These are phyloP conservation scores for Verticillium nonalfalfae DNA, from an alignment of 2,329 filamentous ascomycete genomes.

Conservation along the genomic window DNA sequence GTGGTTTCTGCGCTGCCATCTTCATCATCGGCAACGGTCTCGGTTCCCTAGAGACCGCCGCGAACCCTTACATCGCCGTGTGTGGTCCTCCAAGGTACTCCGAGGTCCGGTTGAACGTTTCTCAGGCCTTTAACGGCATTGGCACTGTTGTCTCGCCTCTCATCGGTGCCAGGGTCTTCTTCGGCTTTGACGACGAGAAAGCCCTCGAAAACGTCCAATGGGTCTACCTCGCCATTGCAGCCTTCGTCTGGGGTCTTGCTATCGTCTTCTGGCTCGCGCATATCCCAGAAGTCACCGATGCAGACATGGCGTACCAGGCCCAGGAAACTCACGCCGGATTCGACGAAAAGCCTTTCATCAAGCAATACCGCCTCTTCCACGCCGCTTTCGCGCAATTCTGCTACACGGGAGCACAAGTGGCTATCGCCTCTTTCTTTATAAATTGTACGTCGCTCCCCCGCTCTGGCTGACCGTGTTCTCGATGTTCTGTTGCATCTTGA, in stretches of 20 bases:
- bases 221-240: slow-evolving; percentile 67
- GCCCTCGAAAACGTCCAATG: slow-evolving; percentile 65
- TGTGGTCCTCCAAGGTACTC: slow-evolving; percentile 61
- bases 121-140: slow-evolving; percentile 72
- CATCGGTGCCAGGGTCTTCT: slow-evolving; percentile 67
- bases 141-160: slow-evolving; percentile 68
- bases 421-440: slow-evolving; percentile 62
- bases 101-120: slow-evolving; percentile 68
- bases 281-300: slow-evolving; percentile 67
- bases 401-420: slow-evolving; percentile 67
- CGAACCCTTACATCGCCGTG: slow-evolving; percentile 66
- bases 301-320: slow-evolving; percentile 60
- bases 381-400: slow-evolving; percentile 71
- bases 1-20: slow-evolving; percentile 64
- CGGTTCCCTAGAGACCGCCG: slow-evolving; percentile 68
- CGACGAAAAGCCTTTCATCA: slow-evolving; percentile 56
- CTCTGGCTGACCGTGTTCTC: too few species aligned
- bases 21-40: slow-evolving; percentile 71
- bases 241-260: slow-evolving; percentile 63
- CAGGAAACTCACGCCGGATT: slow-evolving; percentile 44
- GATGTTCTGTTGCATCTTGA: too few species aligned
- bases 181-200: slow-evolving; percentile 50
- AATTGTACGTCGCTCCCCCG: slow-evolving; percentile 35
- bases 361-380: slow-evolving; percentile 71
- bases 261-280: slow-evolving; percentile 57